A percentile compares a stretch with the other conserved stretches of the same genome.
Evolutionary conservation across 805 yeast species (phyloP).

Genomic region (Lachancea sp.): DNA sequence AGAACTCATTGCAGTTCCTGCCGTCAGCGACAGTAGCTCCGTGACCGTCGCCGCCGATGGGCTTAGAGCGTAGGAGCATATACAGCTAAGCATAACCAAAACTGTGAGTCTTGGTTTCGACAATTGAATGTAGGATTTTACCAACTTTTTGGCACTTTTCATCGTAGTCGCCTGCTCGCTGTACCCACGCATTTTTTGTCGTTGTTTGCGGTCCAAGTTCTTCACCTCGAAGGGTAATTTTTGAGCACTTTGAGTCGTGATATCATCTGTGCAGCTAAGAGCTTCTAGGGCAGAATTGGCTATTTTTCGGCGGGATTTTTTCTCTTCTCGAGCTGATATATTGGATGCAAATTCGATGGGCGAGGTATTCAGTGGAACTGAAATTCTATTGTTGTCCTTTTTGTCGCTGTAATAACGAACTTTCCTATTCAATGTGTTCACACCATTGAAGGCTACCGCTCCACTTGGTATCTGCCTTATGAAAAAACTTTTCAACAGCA

Average conservation of each 20-base stretch:
- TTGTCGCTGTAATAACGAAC: background rate
- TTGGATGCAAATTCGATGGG: conserved; percentile 38
- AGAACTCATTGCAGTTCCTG: conserved; percentile 82
- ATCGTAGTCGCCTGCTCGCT: conserved; percentile 14
- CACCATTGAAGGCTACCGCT: background rate
- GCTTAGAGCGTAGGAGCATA: conserved; percentile 88
- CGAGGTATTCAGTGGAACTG: conserved; percentile 26
- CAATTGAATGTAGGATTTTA: conserved; percentile 59
- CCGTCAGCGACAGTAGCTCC: conserved; percentile 64
- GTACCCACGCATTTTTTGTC: conserved; percentile 12
- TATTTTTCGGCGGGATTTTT: conserved; percentile 10
- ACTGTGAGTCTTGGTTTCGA: conserved; percentile 87
- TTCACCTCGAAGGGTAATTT: conserved; percentile 51
- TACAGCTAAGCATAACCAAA: conserved; percentile 82
- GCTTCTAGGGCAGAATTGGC: conserved; percentile 27
- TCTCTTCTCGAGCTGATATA: conserved; percentile 13
- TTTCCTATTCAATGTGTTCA: background rate
- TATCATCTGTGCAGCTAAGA: conserved; percentile 33
- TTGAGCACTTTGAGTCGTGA: background rate
- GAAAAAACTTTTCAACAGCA: background rate
- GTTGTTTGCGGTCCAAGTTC: conserved; percentile 29
- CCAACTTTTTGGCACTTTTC: conserved; percentile 15
- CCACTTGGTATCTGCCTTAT: background rate
- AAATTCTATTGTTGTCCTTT: background rate
- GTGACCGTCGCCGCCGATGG: conserved; percentile 73